Evolutionary conservation across 1,284 basidiomycete species (phyloP), one percentile per base, ranked within the genome.

Genomic region (Megacollybia platyphylla): DNA sequence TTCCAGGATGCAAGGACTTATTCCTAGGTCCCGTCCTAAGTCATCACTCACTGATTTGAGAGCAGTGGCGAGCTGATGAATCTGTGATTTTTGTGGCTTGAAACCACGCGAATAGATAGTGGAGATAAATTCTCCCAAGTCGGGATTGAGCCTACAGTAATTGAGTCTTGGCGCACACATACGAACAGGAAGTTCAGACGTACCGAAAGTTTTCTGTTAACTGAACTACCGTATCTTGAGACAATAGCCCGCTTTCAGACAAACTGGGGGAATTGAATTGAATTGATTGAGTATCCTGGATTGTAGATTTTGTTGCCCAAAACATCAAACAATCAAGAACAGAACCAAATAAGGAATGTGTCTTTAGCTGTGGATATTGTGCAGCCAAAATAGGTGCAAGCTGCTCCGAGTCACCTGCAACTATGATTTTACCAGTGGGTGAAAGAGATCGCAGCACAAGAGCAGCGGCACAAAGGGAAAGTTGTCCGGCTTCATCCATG

Each of bases 351-450:
- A 72, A 48, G 5, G 55, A 49, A n/a, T 57, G 54, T 5, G 56
- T 56, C 44, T 59, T 62, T 24, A 63, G 49, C 11, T 57, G 54
- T 4, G 68, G 68, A 49, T 71, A 71, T 46, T 64, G 56, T 5
- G 62, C 65, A 39, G 58, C 62, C 31, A 71, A 50, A 39, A 72
- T 72, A 6, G 70, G 69, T 4, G 68, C 68, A 5, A 72, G 52
- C 47, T 71, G 70, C 44, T 71, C 66, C 1, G 65, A 67, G 49
- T 72, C 70, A n/a, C 70, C 70, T 15, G 69, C 67, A 37, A 71
- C 55, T 7, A 72, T 58, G 9, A 72, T 60, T 20, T 62, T 59
- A 7, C 67, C 65, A 5, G 48, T 46, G 2, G 54, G 47, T 26
- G 52, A 50, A 3, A 72, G 55, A n/a, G 59, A 59, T 11, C 67